phyloP scores from a whole-genome alignment of 495 filamentous ascomycete species.

The Amphirosellinia nigrospora region DNA sequence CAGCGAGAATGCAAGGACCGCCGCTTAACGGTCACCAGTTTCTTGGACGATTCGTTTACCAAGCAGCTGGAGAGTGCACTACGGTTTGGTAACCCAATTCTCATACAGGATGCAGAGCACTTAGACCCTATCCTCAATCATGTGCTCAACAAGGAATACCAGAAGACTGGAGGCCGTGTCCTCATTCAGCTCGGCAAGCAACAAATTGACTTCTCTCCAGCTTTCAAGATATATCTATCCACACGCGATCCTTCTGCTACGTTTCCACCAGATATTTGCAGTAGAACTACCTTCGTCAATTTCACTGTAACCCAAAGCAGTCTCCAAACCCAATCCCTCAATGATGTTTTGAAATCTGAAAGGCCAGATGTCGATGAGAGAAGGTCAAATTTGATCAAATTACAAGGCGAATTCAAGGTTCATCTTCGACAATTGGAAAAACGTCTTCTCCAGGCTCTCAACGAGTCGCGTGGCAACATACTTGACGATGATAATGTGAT shows the following conservation, averaged over 20 bases:
- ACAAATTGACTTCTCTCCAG: slow-evolving; percentile 98
- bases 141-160: slow-evolving; percentile 99
- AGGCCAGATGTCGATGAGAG: slow-evolving; percentile 97
- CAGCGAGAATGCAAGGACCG: slow-evolving; percentile 93
- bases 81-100: slow-evolving; percentile 96
- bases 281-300: slow-evolving; percentile 97
- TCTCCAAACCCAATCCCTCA: slow-evolving; percentile 95
- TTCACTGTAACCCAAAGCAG: slow-evolving; percentile 99
- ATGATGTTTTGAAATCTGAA: slow-evolving; percentile 95
- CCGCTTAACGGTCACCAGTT: slow-evolving; percentile 94
- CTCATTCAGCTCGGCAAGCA: slow-evolving; percentile 98
- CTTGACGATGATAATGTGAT: slow-evolving; percentile 98
- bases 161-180: slow-evolving; percentile 98
- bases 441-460: slow-evolving; percentile 88
- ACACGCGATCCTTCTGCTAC: slow-evolving; percentile 94
- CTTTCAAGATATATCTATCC: slow-evolving; percentile 94
- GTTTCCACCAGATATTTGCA: slow-evolving; percentile 98
- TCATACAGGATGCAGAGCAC: slow-evolving; percentile 98
- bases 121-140: slow-evolving; percentile 97
- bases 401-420: slow-evolving; percentile 98
- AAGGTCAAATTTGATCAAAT: slow-evolving; percentile 93
- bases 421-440: slow-evolving; percentile 97
- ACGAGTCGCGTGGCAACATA: slow-evolving; percentile 97
- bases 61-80: slow-evolving; percentile 96
- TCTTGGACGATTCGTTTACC: slow-evolving; percentile 96